A percentile compares a stretch with the other conserved stretches of the same genome.
phyloP scores from a whole-genome alignment of 1,284 basidiomycete species.

The Trichosporon coremiiforme region DNA sequence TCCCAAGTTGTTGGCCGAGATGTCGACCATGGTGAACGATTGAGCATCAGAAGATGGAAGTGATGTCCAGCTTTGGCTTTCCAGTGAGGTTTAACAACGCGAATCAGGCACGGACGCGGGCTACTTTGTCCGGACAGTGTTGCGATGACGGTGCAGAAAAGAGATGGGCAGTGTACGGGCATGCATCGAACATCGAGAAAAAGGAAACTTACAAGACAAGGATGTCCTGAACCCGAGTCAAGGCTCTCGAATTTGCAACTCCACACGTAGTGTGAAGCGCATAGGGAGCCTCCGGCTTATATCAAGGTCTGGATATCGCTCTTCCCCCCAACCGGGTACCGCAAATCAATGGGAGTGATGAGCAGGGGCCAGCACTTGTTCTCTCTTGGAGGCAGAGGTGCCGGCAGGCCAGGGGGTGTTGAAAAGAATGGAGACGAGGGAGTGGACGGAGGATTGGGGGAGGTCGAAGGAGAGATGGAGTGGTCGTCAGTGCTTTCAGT shows the following conservation, averaged over 20 bases:
- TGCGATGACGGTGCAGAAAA: background rate
- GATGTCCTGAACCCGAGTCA: slow-evolving; percentile 49
- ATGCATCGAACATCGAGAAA: background rate
- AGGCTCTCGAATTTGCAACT: slow-evolving; percentile 36
- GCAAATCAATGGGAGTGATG: slow-evolving; percentile 31
- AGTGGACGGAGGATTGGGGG: background rate
- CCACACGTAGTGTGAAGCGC: slow-evolving; percentile 33
- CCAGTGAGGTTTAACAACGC: background rate
- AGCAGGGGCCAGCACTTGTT: slow-evolving; percentile 12
- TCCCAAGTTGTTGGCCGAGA: background rate
- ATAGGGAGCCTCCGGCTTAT: slow-evolving; percentile 46
- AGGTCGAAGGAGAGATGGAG: background rate
- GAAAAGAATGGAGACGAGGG: background rate
- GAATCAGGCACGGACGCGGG: background rate
- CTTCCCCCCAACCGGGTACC: slow-evolving; percentile 41
- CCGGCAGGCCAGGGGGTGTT: background rate
- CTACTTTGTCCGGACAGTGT: background rate
- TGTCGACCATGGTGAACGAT: background rate
- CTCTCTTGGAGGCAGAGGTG: slow-evolving; percentile 10
- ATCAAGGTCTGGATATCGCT: slow-evolving; percentile 22
- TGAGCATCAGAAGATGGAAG: background rate
- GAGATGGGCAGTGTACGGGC: background rate
- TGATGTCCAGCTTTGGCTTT: background rate
- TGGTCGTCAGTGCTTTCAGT: background rate
- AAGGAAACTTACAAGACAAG: background rate